Conservation (phyloP, 805 yeast genomes). For the Wickerhamomyces rabaulensis region DNA sequence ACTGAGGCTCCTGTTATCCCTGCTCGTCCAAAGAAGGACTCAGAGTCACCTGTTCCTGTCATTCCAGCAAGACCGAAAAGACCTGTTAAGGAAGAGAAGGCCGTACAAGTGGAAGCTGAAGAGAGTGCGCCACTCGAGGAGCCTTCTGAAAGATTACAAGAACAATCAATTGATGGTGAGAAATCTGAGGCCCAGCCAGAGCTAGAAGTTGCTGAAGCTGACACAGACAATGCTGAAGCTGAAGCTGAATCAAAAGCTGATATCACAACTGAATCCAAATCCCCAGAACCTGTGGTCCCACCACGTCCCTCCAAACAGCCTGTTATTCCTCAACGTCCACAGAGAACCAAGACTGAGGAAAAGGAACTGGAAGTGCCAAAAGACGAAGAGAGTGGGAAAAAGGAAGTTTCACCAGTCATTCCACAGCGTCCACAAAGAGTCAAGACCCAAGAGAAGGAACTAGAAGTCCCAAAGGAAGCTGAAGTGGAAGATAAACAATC, state of each 20-base stretch:
- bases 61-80: conserved; percentile 8
- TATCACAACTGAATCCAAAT: conserved; percentile 3
- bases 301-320: conserved; percentile 4
- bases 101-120: neutral
- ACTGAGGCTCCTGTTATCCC: neutral
- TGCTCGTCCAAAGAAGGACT: neutral
- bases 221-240: neutral
- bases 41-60: neutral
- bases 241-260: neutral
- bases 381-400: neutral
- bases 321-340: conserved; percentile 9
- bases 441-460: neutral
- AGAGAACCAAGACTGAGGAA: neutral
- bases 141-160: neutral
- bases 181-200: neutral
- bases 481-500: neutral
- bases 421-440: conserved; percentile 10
- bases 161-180: too few relatives aligned
- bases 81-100: neutral
- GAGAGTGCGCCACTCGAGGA: neutral
- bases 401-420: neutral
- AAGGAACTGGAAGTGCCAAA: neutral
- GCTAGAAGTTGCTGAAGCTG: neutral
- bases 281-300: conserved; percentile 4
- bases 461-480: neutral